These are phyloP conservation scores for Neopestalotiopsis rosae DNA, from an alignment of 2,329 filamentous ascomycete genomes.

Conservation along the genomic window DNA sequence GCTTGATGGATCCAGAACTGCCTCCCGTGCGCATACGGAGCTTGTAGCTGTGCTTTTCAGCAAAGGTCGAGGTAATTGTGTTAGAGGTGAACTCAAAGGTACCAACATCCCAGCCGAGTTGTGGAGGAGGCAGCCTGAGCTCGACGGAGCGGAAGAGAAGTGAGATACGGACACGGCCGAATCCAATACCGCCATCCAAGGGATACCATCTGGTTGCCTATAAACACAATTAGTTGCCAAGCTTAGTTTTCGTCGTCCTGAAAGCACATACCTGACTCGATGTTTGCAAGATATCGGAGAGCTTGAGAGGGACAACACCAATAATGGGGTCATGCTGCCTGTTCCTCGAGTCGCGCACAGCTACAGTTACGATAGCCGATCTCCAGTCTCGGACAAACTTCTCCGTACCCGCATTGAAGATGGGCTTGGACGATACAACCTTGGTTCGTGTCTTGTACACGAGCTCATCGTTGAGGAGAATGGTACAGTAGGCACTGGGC, in stretches of 20 bases:
- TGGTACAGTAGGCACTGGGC: slow-evolving; percentile 93
- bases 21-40: slow-evolving; percentile 84
- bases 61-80: slow-evolving; percentile 67
- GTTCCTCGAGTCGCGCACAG: slow-evolving; percentile 86
- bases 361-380: slow-evolving; percentile 82
- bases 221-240: slow-evolving; percentile 31
- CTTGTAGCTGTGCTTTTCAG: slow-evolving; percentile 68
- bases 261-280: slow-evolving; percentile 67
- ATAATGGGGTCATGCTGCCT: slow-evolving; percentile 94
- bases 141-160: slow-evolving; percentile 90
- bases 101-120: slow-evolving; percentile 94
- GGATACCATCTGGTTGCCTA: slow-evolving; percentile 86
- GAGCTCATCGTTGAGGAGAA: slow-evolving; percentile 86
- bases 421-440: slow-evolving; percentile 90
- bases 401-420: slow-evolving; percentile 96
- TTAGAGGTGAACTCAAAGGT: slow-evolving; percentile 87
- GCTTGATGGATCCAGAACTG: slow-evolving; percentile 73
- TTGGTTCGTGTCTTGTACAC: slow-evolving; percentile 95
- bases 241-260: neutral
- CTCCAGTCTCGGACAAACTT: slow-evolving; percentile 93
- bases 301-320: slow-evolving; percentile 85
- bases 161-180: slow-evolving; percentile 86
- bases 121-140: slow-evolving; percentile 79
- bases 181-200: slow-evolving; percentile 92
- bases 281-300: slow-evolving; percentile 87